A percentile compares a stretch with the other conserved stretches of the same genome.
Evolutionary conservation across 1,139 yeast genomes (phyloP).

Genomic region (Candida sp.): DNA sequence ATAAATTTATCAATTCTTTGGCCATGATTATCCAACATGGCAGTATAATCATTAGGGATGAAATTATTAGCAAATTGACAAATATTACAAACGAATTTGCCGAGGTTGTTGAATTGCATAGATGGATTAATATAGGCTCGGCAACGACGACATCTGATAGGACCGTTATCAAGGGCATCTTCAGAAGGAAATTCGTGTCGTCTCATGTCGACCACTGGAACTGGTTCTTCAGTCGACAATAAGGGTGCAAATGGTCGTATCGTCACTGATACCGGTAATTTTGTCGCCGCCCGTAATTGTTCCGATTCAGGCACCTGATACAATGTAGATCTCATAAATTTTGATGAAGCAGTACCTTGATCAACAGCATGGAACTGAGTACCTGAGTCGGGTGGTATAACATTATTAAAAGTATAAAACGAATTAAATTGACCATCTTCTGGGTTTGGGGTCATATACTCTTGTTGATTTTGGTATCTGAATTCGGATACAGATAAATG

Average conservation of each 20-base stretch:
- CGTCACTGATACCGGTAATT: constrained; percentile 77
- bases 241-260: constrained; percentile 81
- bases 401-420: constrained; percentile 70
- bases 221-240: constrained; percentile 44
- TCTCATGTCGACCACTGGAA: constrained; percentile 69
- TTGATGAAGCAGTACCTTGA: constrained; percentile 83
- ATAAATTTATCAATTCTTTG: constrained; percentile 59
- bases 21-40: constrained; percentile 61
- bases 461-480: constrained; percentile 52
- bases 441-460: constrained; percentile 29
- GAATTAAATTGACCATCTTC: constrained; percentile 27
- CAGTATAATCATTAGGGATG: constrained; percentile 65
- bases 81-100: constrained; percentile 77
- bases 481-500: constrained; percentile 51
- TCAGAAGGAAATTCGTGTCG: constrained; percentile 10
- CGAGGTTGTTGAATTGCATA: constrained; percentile 66
- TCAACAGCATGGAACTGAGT: constrained; percentile 69
- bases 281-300: constrained; percentile 64
- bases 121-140: constrained; percentile 87
- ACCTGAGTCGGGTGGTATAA: constrained; percentile 81
- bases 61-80: constrained; percentile 73
- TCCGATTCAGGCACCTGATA: constrained; percentile 81
- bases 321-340: constrained; percentile 76
- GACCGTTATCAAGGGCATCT: constrained; percentile 49
- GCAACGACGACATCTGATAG: constrained; percentile 90